Percentiles rank a stretch among this genome's conserved stretches.
Conservation (phyloP, 1,284 basidiomycete species). For the Papiliotrema flavescens region DNA sequence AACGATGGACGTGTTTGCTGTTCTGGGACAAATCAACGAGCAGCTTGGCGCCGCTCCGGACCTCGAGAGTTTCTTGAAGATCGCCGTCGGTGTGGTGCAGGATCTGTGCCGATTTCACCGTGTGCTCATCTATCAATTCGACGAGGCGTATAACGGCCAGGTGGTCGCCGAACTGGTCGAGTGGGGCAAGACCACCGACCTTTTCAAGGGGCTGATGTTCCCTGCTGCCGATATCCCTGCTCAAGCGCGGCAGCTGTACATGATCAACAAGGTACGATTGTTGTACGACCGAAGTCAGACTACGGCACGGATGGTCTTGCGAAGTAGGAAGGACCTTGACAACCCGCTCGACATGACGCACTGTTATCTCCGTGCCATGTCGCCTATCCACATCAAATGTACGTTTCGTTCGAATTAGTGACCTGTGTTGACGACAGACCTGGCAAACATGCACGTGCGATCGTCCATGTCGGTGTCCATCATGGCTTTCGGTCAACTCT, state of each 20-base stretch:
- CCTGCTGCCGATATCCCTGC: conserved; percentile 58
- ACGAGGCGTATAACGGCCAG: conserved; percentile 56
- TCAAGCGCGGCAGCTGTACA: conserved; percentile 58
- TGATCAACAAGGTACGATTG: conserved; percentile 71
- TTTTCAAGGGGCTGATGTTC: conserved; percentile 63
- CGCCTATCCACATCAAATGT: conserved; percentile 84
- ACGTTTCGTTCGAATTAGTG: conserved; percentile 25
- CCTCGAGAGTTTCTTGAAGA: conserved; percentile 68
- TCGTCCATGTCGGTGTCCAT: conserved; percentile 86
- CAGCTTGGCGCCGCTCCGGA: conserved; percentile 70
- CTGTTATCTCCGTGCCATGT: conserved; percentile 81
- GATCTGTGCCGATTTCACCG: conserved; percentile 80
- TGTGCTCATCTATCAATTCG: conserved; percentile 78
- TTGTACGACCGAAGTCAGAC: conserved; percentile 74
- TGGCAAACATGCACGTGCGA: conserved; percentile 74
- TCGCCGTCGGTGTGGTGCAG: conserved; percentile 74
- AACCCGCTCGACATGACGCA: conserved; percentile 83
- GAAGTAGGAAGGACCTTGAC: conserved; percentile 64
- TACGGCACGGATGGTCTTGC: conserved; percentile 72
- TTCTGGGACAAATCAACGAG: conserved; percentile 80
- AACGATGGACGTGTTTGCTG: conserved; percentile 74
- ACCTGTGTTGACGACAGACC: conserved; percentile 51
- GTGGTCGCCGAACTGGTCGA: conserved; percentile 81
- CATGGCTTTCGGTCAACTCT: conserved; percentile 74
- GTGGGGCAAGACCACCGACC: conserved; percentile 72